Base-by-base conservation (phyloP, 345 rosid species). In the Mallotus nudiflorus region DNA sequence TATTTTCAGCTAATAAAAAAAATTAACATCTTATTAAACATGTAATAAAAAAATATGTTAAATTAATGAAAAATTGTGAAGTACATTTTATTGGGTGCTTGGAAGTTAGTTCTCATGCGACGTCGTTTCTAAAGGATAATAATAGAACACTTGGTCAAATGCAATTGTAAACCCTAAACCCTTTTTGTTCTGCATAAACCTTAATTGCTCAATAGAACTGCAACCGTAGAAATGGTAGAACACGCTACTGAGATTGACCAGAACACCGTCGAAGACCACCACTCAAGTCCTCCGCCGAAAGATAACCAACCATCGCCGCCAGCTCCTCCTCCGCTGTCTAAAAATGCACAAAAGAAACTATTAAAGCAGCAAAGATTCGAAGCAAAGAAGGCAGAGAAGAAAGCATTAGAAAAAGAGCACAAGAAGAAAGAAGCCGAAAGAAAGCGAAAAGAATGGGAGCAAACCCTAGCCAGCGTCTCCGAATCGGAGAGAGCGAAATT, bases 301-400 rank as follows among this genome's bases (percentile, higher is more conserved):
- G 29, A 52, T 52, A 31, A 25, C 1, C 59, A 14, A 22, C 59
- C 33, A 25, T 39, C 67, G 5, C 11, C 66, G 18, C 66, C 51
- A 4, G 33, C 64, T 0, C 27, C 24, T 54, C 37, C 54, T 11
- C 75, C 81, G 0, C 81, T 88, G 22, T 96, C 98, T 2, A 91
- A 92, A 74, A 91, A 70, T 19, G 97, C 96, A 22, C 91, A 87
- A 68, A 96, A 91, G 87, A 90, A 84, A 88, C 87, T 82, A 4
- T 69, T 92, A 78, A 96, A 84, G 84, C 98, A 88, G 67, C 86
- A 83, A 79, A 83, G 77, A 65, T 90, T 54, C 83, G 96, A 88
- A 63, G 96, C 82, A 40, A 86, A 86, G 86, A 95, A 92, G 75
- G 88, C 94, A 4, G 97, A 90, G 91, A 95, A 89, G 82, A 90